These are phyloP conservation scores for Erythrophleum fordii DNA, from an alignment of 306 rosid genomes.

Conservation along the genomic window DNA sequence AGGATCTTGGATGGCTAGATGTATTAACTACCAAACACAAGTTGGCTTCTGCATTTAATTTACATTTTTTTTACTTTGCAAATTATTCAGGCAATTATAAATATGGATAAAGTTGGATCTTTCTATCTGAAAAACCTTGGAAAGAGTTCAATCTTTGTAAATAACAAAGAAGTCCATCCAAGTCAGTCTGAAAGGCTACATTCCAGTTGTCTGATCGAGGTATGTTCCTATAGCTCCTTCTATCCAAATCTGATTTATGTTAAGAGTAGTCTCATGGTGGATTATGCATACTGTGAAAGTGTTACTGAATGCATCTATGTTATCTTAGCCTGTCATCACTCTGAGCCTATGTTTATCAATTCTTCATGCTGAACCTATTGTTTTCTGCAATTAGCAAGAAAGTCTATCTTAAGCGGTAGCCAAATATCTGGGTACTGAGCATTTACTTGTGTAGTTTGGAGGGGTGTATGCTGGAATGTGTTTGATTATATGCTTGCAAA, in stretches of 20 bases:
- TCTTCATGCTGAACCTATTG: neutral
- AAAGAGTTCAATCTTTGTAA: slow-evolving; percentile 65
- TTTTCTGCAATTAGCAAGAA: neutral
- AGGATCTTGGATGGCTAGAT: neutral
- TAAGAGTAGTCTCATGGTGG: slow-evolving; percentile 14
- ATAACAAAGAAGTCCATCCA: slow-evolving; percentile 67
- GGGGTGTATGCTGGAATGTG: slow-evolving; percentile 1
- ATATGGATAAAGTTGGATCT: slow-evolving; percentile 71
- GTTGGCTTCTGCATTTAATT: slow-evolving; percentile 10
- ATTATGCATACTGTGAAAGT: too few species aligned
- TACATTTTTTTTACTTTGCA: slow-evolving; percentile 6
- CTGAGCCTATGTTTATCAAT: too few species aligned
- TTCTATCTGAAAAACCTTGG: slow-evolving; percentile 81
- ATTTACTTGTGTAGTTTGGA: neutral
- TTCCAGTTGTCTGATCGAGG: slow-evolving; percentile 85
- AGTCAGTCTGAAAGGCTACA: slow-evolving; percentile 65
- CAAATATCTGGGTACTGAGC: neutral
- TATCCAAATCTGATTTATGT: slow-evolving; percentile 18
- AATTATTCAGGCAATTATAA: slow-evolving; percentile 69
- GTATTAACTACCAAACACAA: slow-evolving; percentile 20
- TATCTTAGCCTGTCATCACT: too few species aligned
- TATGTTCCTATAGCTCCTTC: slow-evolving; percentile 41
- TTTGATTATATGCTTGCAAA: slow-evolving; percentile 11
- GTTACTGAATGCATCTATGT: too few species aligned
- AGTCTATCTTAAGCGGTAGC: neutral